Evolutionary conservation across 306 rosid species (phyloP), one percentile per base, ranked within the genome.

Genomic region (Inga oerstediana): DNA sequence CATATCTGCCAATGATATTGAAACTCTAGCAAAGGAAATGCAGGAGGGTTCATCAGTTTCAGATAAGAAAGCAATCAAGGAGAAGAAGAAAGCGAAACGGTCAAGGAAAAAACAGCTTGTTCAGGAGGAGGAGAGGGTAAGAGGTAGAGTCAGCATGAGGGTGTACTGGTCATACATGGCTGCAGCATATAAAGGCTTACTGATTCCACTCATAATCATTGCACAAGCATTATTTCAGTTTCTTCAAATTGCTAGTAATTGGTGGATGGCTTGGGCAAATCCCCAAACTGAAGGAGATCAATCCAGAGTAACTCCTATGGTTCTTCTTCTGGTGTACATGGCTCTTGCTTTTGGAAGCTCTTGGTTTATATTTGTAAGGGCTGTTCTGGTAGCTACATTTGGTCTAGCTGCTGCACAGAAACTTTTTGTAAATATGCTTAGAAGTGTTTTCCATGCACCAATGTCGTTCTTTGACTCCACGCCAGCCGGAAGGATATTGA

Each of bases 211-310:
- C 76, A 97, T 97, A 83, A 91, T 97, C 69, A 76, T 92, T 64
- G 97, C 99, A 17, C 99, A 97, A 88, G 45, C 88, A 68, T 77
- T 91, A 41, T 97, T 97, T 91, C 99, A 97, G 85, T 97, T 97
- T 91, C 99, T 97, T 85, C 99, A 97, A 90, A 97, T 97, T 86
- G 97, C 99, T 78, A 94, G 99, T 80, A 97, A 90, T 86, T 97
- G 99, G 99, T 97, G 99, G 99, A 97, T 97, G 99, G 99, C 99
- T 46, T 97, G 98, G 99, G 99, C 99, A 65, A 97, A 97, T 89
- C 99, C 99, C 84, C 99, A 94, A 90, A 97, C 98, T 19, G 94
- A 88, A 89, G 97, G 98, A 83, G 99, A 89, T 75, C 83, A 80
- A 77, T 92, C 99, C 43, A 97, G 91, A 94, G 95, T 89, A 83